Percentiles rank a stretch among this genome's conserved stretches.
Evolutionary conservation across 2,329 filamentous ascomycete species (phyloP).

Genomic region (Colletotrichum salicis): DNA sequence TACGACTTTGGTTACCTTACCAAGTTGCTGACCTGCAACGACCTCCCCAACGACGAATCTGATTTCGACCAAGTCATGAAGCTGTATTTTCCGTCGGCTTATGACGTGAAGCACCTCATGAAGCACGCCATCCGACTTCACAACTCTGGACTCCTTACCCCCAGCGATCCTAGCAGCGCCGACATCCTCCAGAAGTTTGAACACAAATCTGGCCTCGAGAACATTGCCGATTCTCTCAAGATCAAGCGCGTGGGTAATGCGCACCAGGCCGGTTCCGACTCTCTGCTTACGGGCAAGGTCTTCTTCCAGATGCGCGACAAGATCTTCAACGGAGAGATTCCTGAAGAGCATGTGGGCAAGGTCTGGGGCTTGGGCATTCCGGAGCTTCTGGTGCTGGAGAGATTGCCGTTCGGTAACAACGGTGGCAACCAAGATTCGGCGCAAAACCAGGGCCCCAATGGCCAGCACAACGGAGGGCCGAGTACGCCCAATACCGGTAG

Average conservation of each 20-base stretch:
- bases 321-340: conserved; percentile 85
- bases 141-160: conserved; percentile 70
- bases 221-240: conserved; percentile 91
- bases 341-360: conserved; percentile 85
- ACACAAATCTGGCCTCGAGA: conserved; percentile 90
- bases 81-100: conserved; percentile 91
- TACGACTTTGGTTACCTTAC: conserved; percentile 99
- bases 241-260: conserved; percentile 88
- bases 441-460: conserved; percentile 48
- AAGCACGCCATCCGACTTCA: conserved; percentile 83
- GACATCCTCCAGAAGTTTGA: conserved; percentile 87
- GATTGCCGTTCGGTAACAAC: conserved; percentile 46
- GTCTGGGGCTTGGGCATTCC: conserved; percentile 91
- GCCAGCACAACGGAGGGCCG: conserved; percentile 60
- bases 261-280: conserved; percentile 94
- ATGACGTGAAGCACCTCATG: conserved; percentile 97
- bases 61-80: conserved; percentile 91
- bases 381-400: conserved; percentile 60
- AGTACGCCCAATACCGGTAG: conserved; percentile 76
- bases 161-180: conserved; percentile 70
- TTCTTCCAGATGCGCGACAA: conserved; percentile 94
- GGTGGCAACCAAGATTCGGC: conserved; percentile 46
- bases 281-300: conserved; percentile 89
- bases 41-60: conserved; percentile 87
- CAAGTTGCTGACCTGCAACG: conserved; percentile 87